Evolutionary conservation across 495 filamentous ascomycete genomes (phyloP), one percentile per base, ranked within the genome.

Genomic region (Lepraria neglecta): DNA sequence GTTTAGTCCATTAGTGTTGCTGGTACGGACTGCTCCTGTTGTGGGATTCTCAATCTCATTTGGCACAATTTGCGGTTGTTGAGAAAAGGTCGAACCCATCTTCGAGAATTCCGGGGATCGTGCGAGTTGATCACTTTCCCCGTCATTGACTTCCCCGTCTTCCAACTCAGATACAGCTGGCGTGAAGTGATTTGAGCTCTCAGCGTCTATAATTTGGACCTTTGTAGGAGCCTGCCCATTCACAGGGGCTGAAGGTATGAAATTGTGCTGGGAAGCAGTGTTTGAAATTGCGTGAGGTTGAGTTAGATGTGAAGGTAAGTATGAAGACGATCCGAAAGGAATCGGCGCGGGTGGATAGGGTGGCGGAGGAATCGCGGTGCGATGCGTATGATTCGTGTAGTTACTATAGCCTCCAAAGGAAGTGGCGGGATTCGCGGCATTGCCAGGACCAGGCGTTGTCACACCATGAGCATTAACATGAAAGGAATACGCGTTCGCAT

Each of bases 101-200:
- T 46, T 54, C 58, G 31, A 59, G 40, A 59, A 50, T 28, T 62
- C 40, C 61, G 60, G 58, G 19, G 52, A 59, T 14, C 59, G 61
- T 42, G 68, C 56, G 46, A 66, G 65, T 24, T 75, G 73, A 53
- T 79, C 77, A 45, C 75, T 79, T 64, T 85, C 84, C 0, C 76
- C 78, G 62, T 91, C 88, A 64, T 85, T 88, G 19, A 91, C 67
- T 67, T 92, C 88, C 2, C 87, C 87, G 67, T 92, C 88, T 63
- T 94, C 88, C 38, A 80, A 77, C 56, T 64, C 61, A 15, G 57
- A 63, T 21, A 45, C 35, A 30, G 31, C 57, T 35, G 30, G 28
- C 31, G 31, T 17, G 31, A 53, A 21, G 15, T 46, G 11, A n/a
- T 60, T 33, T 48, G 24, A 46, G 28, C 4, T 30, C 31, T 47